Base-by-base conservation (phyloP, 331 rosid species). In the Erythrophleum ivorense region DNA sequence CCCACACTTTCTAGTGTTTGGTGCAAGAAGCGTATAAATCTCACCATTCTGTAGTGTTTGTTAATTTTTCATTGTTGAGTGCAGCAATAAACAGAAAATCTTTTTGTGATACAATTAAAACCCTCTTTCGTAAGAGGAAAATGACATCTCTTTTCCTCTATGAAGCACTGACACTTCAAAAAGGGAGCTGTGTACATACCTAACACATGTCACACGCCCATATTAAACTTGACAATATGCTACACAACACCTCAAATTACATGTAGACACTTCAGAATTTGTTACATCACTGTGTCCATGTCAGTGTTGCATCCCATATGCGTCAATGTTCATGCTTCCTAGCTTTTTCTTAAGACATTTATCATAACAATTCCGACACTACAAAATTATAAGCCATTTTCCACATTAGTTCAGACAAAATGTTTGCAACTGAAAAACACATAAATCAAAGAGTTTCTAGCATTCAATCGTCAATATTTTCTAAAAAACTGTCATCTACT, bases 61-160 rank as follows among this genome's bases (percentile, higher is more conserved):
- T 24, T 53, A 41, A 78, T 50, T 70, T 58, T 59, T 49, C 84
- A 53, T 71, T 65, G n/a, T 43, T 13, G 1, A 50, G 68, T 38
- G 78, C 43, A 19, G 34, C 31, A 45, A 71, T 12, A 57, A 69
- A 40, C 57, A 38, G 34, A 76, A 45, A 36, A 6, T 4, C 15
- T 9, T 48, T 48, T 63, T 9, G 14, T 0, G 7, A 43, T 43
- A 9, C 53, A 43, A 24, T 46, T 33, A 21, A 68, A 69, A 69
- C 31, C 67, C 45, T 84, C 75, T 78, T 29, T 14, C 76, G 45
- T 36, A 36, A 24, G 53, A 81, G 65, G 2, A 70, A 69, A 69
- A 18, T 15, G 7, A 19, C 49, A 49, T 58, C 11, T 9, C n/a
- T 60, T 40, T 78, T 82, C 36, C 68, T 11, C 68, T 62, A 62